Evolutionary conservation across 352 stramenopile genomes (phyloP), one percentile per base, ranked within the genome.

Genomic region (Globisporangium spiculum): DNA sequence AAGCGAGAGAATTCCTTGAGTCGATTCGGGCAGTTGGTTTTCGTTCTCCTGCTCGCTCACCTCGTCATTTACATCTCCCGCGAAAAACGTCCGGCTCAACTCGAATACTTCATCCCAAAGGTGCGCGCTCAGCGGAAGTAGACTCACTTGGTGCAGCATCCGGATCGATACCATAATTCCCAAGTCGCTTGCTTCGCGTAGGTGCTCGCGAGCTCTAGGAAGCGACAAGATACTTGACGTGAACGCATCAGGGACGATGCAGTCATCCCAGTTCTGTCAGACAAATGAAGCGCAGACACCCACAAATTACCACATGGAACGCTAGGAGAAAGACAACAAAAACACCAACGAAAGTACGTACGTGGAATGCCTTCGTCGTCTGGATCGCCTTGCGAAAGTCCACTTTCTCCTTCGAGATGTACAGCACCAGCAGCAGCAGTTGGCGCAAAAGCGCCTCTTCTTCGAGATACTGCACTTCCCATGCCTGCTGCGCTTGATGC

Each of bases 401-500:
- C 12, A 81, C 18, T 20, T 72, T 79, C 50, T 89, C 79, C 1
- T 73, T 78, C 9, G 77, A 82, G 22, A 65, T 59, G 36, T 82
- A 74, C 4, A 91, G 67, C 7, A 72, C 77, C 9, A 91, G 59
- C 66, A 92, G 50, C 52, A 90, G 61, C 67, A 90, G 60, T 36
- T 92, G 79, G 44, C 84, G 69, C 65, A 91, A 57, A 24, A 92
- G 63, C n/a, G 71, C 70, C 36, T 87, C 80, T 66, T 92, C 84
- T 32, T 86, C 52, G 9, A 91, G 59, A 16, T 90, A 67, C 66
- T 92, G 84, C 50, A 82, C 57, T 59, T 91, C 82, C 80, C 82
- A 91, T 22, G 54, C 34, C 36, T 75, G 73, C 46, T 84, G 77
- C 14, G 82, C 82, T 18, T 73, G 38, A 10, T 63, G 55, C 32